Evolutionary conservation across 805 yeast species (phyloP).

Genomic region (Barnettozyma californica): DNA sequence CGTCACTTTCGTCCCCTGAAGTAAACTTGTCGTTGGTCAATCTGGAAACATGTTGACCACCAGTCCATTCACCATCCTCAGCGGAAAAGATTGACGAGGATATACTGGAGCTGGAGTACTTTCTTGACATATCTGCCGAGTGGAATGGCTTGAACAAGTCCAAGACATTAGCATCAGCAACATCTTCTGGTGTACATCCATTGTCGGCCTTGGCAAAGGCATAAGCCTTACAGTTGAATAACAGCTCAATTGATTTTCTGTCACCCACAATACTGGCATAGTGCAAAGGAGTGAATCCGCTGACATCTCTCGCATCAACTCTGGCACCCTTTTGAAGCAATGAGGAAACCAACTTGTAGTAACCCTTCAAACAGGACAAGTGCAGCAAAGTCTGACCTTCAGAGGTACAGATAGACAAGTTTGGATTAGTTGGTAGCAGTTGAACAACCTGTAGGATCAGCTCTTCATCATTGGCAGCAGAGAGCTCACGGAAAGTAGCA

Average conservation of each 20-base stretch:
- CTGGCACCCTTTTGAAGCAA: constrained; percentile 63
- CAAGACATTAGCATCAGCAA: constrained; percentile 33
- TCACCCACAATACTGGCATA: constrained; percentile 77
- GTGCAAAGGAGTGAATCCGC: constrained; percentile 84
- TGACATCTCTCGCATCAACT: constrained; percentile 67
- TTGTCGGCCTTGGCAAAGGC: constrained; percentile 45
- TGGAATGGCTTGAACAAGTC: constrained; percentile 24
- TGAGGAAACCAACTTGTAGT: constrained; percentile 52
- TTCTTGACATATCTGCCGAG: constrained; percentile 17
- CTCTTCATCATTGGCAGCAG: constrained; percentile 30
- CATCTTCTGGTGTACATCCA: constrained; percentile 40
- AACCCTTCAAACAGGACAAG: constrained; percentile 74
- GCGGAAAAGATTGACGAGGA: constrained; percentile 28
- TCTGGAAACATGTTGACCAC: constrained; percentile 30
- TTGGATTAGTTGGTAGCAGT: constrained; percentile 65
- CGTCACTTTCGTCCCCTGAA: constrained; percentile 23
- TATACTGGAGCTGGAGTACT: constrained; percentile 21
- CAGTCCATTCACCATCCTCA: constrained; percentile 24
- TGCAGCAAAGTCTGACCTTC: constrained; percentile 90
- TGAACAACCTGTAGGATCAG: constrained; percentile 49
- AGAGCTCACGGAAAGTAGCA: constrained; percentile 4
- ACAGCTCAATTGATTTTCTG: constrained; percentile 54
- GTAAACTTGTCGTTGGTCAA: constrained; percentile 27
- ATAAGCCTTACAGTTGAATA: constrained; percentile 62
- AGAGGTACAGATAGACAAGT: constrained; percentile 73